These are phyloP conservation scores for Rhododendron ovatum DNA, from an alignment of 148 eudicot species.

Conservation along the genomic window DNA sequence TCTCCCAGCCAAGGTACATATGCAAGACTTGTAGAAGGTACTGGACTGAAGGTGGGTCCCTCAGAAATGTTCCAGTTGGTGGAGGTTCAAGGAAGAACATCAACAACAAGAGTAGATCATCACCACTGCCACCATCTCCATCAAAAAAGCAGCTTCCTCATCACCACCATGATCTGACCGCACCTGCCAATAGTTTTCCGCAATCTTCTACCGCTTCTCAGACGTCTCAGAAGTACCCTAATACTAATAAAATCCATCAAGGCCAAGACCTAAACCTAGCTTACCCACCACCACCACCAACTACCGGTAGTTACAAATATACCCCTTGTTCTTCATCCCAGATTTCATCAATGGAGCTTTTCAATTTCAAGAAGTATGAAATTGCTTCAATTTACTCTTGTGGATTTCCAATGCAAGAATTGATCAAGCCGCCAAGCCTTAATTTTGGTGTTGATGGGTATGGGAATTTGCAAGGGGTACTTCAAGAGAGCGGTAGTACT, in stretches of 20 bases:
- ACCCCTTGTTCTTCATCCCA: background rate
- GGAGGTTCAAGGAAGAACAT: slow-evolving; percentile 49
- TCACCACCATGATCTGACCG: slow-evolving; percentile 13
- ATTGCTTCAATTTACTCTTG: slow-evolving; percentile 6
- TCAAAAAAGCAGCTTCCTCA: slow-evolving; percentile 31
- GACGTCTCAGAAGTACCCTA: slow-evolving; percentile 26
- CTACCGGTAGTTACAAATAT: slow-evolving; percentile 11
- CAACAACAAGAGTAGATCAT: slow-evolving; percentile 24
- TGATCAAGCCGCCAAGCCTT: slow-evolving; percentile 30
- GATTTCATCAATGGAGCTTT: slow-evolving; percentile 26
- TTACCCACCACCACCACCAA: slow-evolving; percentile 27
- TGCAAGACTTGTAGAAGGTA: slow-evolving; percentile 57
- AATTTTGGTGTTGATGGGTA: slow-evolving; percentile 27
- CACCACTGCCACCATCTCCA: slow-evolving; percentile 18
- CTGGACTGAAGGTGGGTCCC: slow-evolving; percentile 55
- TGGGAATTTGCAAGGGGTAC: slow-evolving; percentile 20
- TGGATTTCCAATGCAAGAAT: slow-evolving; percentile 18
- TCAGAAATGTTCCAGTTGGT: slow-evolving; percentile 50
- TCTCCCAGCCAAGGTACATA: slow-evolving; percentile 48
- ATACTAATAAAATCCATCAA: slow-evolving; percentile 15
- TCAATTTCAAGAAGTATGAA: slow-evolving; percentile 11
- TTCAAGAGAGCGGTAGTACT: slow-evolving; percentile 1
- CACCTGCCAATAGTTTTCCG: slow-evolving; percentile 6
- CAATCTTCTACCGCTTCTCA: background rate
- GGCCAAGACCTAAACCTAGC: slow-evolving; percentile 49